phyloP scores from a whole-genome alignment of 305 asterid species.

The Striga hermonthica region DNA sequence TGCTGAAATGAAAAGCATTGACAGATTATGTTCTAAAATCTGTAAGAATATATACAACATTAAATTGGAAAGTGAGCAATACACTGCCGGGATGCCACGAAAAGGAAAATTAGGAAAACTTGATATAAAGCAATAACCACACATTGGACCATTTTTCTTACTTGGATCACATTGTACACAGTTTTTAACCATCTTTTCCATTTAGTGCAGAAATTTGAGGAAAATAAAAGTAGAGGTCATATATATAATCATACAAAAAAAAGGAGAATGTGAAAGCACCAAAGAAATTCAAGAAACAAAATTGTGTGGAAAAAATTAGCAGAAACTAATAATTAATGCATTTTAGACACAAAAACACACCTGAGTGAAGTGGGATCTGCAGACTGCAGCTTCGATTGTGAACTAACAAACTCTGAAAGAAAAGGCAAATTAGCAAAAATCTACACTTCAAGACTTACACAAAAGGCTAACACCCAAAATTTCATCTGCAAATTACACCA shows the following conservation, averaged over 20 bases:
- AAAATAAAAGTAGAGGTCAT: neutral
- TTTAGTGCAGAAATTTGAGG: neutral
- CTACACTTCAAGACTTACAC: too few species aligned
- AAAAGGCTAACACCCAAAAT: neutral
- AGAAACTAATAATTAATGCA: neutral
- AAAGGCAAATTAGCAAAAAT: neutral
- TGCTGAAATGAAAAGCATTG: constrained; percentile 2
- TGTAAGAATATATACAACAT: neutral
- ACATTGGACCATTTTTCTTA: too few species aligned
- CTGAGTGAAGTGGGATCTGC: constrained; percentile 30
- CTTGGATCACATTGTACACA: neutral
- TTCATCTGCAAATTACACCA: constrained; percentile 31
- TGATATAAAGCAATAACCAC: neutral
- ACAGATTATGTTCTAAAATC: constrained; percentile 8
- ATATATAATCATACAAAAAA: neutral
- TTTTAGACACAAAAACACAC: constrained; percentile 25
- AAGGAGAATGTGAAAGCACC: neutral
- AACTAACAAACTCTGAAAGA: constrained; percentile 22
- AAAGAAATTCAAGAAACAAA: constrained; percentile 10
- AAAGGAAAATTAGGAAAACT: too few species aligned
- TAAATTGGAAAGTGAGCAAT: neutral
- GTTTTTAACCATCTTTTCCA: too few species aligned
- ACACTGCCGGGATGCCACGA: neutral
- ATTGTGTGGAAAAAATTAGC: neutral
- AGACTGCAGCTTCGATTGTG: constrained; percentile 24